A percentile compares a stretch with the other conserved stretches of the same genome.
phyloP scores from a whole-genome alignment of 495 filamentous ascomycete genomes.

The Astrothelium subdiscretum region DNA sequence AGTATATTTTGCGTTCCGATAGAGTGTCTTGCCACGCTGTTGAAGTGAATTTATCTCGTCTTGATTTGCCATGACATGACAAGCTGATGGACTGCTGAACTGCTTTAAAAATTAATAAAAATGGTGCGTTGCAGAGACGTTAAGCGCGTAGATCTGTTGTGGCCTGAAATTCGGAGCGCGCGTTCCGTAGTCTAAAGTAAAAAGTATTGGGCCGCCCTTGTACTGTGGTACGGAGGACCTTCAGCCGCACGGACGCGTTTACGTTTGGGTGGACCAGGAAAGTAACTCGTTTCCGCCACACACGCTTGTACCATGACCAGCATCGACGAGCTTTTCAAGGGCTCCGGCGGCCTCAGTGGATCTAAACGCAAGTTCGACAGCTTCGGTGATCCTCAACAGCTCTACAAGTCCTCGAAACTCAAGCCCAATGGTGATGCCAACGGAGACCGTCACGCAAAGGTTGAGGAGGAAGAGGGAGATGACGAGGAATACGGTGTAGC shows the following conservation, averaged over 20 bases:
- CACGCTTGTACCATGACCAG: slow-evolving; percentile 33
- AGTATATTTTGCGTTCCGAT: slow-evolving; percentile 1
- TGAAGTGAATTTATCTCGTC: neutral
- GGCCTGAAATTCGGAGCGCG: too few species aligned
- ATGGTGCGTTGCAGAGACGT: neutral
- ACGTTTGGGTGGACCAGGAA: too few species aligned
- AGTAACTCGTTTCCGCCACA: too few species aligned
- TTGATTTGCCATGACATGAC: neutral
- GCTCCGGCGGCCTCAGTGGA: slow-evolving; percentile 15
- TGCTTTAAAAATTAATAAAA: neutral
- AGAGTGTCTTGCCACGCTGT: slow-evolving; percentile 1
- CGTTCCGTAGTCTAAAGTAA: too few species aligned
- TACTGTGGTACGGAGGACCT: too few species aligned
- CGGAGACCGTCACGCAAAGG: slow-evolving; percentile 45
- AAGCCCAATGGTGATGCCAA: slow-evolving; percentile 48
- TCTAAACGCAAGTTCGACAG: slow-evolving; percentile 33
- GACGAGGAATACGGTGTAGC: slow-evolving; percentile 54
- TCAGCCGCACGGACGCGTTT: too few species aligned
- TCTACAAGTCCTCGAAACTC: slow-evolving; percentile 81
- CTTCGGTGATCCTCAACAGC: slow-evolving; percentile 29
- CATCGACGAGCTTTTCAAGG: slow-evolving; percentile 34
- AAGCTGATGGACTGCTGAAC: neutral
- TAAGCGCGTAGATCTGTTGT: too few species aligned
- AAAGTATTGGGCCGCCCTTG: too few species aligned
- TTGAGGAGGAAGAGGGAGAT: slow-evolving; percentile 49